phyloP scores from a whole-genome alignment of 345 rosid species.

The Diplotaxis tenuifolia region DNA sequence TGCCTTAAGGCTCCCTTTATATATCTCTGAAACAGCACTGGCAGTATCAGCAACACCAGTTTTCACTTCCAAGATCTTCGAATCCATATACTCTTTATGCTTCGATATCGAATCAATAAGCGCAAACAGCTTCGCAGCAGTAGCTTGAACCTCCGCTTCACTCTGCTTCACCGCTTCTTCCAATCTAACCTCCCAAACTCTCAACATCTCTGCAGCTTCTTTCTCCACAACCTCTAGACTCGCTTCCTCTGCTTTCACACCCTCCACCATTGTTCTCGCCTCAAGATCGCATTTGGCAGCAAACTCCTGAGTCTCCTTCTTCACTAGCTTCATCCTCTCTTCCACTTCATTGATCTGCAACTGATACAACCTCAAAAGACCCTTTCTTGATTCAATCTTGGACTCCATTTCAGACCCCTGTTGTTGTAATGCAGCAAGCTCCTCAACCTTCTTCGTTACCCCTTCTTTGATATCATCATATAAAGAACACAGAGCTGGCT shows the following conservation, averaged over 20 bases:
- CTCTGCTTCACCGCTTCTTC: conserved; percentile 55
- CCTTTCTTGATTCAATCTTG: conserved; percentile 53
- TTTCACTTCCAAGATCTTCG: conserved; percentile 54
- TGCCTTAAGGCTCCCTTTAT: too few species aligned
- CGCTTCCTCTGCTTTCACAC: conserved; percentile 48
- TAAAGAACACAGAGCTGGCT: conserved; percentile 56
- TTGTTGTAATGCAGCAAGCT: conserved; percentile 52
- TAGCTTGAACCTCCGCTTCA: conserved; percentile 58
- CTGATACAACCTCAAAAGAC: conserved; percentile 41
- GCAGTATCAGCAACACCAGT: conserved; percentile 53
- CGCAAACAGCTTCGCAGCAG: conserved; percentile 52
- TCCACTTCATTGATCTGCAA: conserved; percentile 62
- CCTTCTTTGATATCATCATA: conserved; percentile 51
- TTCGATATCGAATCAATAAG: conserved; percentile 62
- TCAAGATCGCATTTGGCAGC: conserved; percentile 49
- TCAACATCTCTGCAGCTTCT: conserved; percentile 66
- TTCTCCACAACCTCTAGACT: conserved; percentile 57
- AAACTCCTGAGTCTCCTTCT: conserved; percentile 58
- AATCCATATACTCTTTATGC: conserved; percentile 60
- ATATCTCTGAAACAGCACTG: conserved; percentile 41
- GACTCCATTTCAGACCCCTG: conserved; percentile 51
- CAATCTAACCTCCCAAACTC: conserved; percentile 49
- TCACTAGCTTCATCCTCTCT: conserved; percentile 44
- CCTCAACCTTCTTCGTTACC: conserved; percentile 55
- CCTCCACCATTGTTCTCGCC: conserved; percentile 57